Conservation (phyloP, 257 asterid species). For the Schizonepeta tenuifolia region DNA sequence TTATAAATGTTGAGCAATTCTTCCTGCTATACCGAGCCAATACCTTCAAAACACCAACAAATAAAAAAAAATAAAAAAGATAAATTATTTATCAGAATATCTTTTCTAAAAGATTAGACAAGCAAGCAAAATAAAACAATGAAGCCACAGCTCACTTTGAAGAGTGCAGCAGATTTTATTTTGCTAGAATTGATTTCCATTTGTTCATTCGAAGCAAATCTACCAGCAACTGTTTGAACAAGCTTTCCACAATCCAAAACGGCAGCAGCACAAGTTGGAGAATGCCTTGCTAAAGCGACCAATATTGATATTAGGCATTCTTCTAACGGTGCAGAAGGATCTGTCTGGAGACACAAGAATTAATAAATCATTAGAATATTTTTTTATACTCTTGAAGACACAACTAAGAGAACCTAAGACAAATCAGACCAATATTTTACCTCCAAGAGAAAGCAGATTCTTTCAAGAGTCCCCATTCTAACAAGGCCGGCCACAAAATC, state of each 20-base stretch:
- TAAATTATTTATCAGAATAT: background rate
- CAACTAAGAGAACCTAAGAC: slow-evolving; percentile 10
- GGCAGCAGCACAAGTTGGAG: slow-evolving; percentile 86
- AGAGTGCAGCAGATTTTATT: slow-evolving; percentile 75
- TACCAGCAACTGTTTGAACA: slow-evolving; percentile 71
- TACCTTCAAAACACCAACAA: slow-evolving; percentile 58
- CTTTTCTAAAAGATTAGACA: slow-evolving; percentile 1
- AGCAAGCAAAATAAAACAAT: slow-evolving; percentile 20
- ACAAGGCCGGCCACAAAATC: slow-evolving; percentile 94
- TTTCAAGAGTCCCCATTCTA: slow-evolving; percentile 88
- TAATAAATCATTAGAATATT: slow-evolving; percentile 13
- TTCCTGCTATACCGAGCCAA: slow-evolving; percentile 69
- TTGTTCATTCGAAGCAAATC: slow-evolving; percentile 60
- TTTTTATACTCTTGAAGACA: slow-evolving; percentile 11
- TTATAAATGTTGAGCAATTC: slow-evolving; percentile 59
- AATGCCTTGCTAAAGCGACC: slow-evolving; percentile 89
- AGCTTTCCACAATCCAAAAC: slow-evolving; percentile 68
- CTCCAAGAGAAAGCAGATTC: slow-evolving; percentile 83
- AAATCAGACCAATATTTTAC: slow-evolving; percentile 50
- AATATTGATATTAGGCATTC: slow-evolving; percentile 79
- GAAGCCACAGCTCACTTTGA: slow-evolving; percentile 58
- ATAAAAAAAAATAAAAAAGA: slow-evolving; percentile 12
- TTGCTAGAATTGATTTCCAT: slow-evolving; percentile 61
- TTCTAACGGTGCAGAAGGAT: slow-evolving; percentile 70
- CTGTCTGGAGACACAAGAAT: slow-evolving; percentile 55